Evolutionary conservation across 2,329 filamentous ascomycete genomes (phyloP).

Genomic region (Lecanicillium sp.): DNA sequence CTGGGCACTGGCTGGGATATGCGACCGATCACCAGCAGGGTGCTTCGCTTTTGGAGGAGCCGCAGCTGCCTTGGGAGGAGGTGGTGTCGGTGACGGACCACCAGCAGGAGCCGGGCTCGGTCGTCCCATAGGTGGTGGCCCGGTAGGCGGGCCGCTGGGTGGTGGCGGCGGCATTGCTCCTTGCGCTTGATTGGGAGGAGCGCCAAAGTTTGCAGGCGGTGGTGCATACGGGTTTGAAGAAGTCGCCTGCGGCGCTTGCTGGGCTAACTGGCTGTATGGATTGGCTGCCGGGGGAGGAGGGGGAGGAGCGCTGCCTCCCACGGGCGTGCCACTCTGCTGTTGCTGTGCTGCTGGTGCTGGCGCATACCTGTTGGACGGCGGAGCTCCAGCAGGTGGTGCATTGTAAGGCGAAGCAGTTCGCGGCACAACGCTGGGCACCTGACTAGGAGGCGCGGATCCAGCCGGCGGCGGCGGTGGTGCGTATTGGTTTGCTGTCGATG

Average conservation of each 20-base stretch:
- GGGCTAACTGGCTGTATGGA: conserved; percentile 28
- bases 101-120: conserved; percentile 20
- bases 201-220: conserved; percentile 44
- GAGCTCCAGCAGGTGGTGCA: conserved; percentile 60
- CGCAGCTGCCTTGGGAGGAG: conserved; percentile 38
- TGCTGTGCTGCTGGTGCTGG: conserved; percentile 53
- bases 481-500: conserved; percentile 46
- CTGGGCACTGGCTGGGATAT: conserved; percentile 72
- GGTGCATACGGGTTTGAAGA: conserved; percentile 23
- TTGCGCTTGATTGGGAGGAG: conserved; percentile 29
- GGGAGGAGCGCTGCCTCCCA: conserved; percentile 27
- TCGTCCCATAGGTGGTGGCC: conserved; percentile 22
- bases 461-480: conserved; percentile 48
- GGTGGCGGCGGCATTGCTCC: conserved; percentile 30
- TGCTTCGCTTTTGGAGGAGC: conserved; percentile 54
- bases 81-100: conserved; percentile 28
- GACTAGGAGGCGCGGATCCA: conserved; percentile 52
- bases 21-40: conserved; percentile 78
- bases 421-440: conserved; percentile 49
- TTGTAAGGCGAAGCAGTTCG: conserved; percentile 83
- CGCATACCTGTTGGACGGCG: conserved; percentile 70
- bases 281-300: conserved; percentile 37
- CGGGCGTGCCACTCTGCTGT: conserved; percentile 34
- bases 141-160: conserved; percentile 27
- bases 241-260: conserved; percentile 19